These are phyloP conservation scores for Solanum boliviense DNA, from an alignment of 257 asterid genomes.

Conservation along the genomic window DNA sequence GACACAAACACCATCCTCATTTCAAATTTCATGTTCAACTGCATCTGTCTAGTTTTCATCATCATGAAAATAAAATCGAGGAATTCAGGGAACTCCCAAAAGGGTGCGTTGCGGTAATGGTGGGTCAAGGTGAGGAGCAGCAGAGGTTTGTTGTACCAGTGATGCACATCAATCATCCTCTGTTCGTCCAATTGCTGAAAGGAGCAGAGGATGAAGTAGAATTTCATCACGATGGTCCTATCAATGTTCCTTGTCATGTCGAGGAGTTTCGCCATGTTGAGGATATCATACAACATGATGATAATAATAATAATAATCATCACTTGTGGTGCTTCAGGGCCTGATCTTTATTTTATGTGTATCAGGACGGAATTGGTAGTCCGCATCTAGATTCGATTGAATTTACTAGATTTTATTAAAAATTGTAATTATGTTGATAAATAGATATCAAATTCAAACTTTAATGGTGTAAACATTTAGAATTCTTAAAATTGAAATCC, in stretches of 20 bases:
- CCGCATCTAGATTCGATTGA: too few species aligned
- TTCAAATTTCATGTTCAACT: constrained; percentile 28
- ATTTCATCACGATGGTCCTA: constrained; percentile 44
- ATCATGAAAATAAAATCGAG: constrained; percentile 1
- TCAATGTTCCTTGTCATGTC: constrained; percentile 53
- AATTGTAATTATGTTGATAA: too few species aligned
- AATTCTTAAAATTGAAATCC: too few species aligned
- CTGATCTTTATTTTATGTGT: neutral
- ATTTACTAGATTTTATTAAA: too few species aligned
- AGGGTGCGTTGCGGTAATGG: constrained; percentile 42
- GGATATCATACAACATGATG: constrained; percentile 26
- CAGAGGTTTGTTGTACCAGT: constrained; percentile 52
- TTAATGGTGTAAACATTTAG: too few species aligned
- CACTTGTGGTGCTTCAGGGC: constrained; percentile 46
- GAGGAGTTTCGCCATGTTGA: constrained; percentile 40
- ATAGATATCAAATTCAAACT: too few species aligned
- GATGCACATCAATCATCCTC: constrained; percentile 47
- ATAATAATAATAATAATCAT: constrained; percentile 14
- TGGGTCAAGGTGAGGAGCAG: constrained; percentile 48
- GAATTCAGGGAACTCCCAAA: constrained; percentile 19
- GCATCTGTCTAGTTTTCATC: constrained; percentile 27
- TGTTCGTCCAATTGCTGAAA: constrained; percentile 40
- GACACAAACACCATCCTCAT: constrained; percentile 33
- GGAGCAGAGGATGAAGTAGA: constrained; percentile 64
- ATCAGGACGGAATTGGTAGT: neutral